Evolutionary conservation across 805 yeast species (phyloP).

Genomic region (Myxozyma melibiosi): DNA sequence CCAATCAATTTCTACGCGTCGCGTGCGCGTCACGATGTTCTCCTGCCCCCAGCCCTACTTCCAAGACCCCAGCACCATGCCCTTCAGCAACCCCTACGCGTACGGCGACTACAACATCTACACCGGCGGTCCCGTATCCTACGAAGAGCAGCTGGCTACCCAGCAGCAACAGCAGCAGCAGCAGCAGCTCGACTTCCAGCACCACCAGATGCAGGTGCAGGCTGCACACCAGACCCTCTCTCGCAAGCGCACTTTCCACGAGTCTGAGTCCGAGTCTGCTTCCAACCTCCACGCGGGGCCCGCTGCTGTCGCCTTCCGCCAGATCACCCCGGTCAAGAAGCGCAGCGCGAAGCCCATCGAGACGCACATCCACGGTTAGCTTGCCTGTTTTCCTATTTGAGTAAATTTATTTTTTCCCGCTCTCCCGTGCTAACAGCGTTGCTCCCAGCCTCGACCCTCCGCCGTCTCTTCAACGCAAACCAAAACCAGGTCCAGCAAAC

Average conservation of each 20-base stretch:
- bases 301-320: not conserved
- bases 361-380: constrained; percentile 26
- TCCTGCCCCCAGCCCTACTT: not conserved
- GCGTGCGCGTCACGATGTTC: constrained; percentile 9
- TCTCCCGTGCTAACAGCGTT: not conserved
- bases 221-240: constrained; percentile 48
- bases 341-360: constrained; percentile 27
- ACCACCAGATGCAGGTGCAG: constrained; percentile 33
- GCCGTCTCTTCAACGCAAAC: constrained; percentile 5
- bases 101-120: constrained; percentile 4
- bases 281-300: not conserved
- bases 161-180: constrained; percentile 4
- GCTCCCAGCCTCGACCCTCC: constrained; percentile 14
- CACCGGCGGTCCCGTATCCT: not conserved
- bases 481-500: constrained; percentile 7
- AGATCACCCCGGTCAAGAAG: constrained; percentile 14
- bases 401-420: not conserved
- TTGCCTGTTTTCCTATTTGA: not conserved
- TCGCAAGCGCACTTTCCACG: constrained; percentile 48
- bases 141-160: not conserved
- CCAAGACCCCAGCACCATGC: constrained; percentile 5
- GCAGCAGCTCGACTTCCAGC: constrained; percentile 1
- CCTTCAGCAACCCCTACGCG: constrained; percentile 1
- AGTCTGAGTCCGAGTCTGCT: not conserved
- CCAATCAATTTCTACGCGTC: not conserved